Percentiles rank a stretch among this genome's conserved stretches.
Evolutionary conservation across 2,329 filamentous ascomycete species (phyloP).

Genomic region (Pezicula neosporulosa): DNA sequence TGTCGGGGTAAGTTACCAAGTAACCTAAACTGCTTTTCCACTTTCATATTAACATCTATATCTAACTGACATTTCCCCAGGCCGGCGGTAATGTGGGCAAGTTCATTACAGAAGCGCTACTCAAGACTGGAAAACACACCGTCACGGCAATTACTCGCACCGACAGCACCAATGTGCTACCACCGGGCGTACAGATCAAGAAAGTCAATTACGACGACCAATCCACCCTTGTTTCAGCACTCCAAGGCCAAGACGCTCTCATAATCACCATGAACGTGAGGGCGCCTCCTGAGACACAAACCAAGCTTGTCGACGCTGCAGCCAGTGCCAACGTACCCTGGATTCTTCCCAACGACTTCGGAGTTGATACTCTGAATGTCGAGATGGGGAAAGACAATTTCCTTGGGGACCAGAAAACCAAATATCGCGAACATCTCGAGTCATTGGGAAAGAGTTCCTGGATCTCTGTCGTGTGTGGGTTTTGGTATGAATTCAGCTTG

Average conservation of each 20-base stretch:
- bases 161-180: conserved; percentile 32
- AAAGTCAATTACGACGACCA: conserved; percentile 42
- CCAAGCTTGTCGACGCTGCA: conserved; percentile 49
- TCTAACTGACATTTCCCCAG: conserved; percentile 23
- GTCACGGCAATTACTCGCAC: conserved; percentile 46
- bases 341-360: conserved; percentile 51
- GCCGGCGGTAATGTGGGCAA: conserved; percentile 38
- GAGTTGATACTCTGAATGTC: conserved; percentile 10
- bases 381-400: conserved; percentile 25
- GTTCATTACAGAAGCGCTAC: conserved; percentile 29
- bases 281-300: conserved; percentile 41
- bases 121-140: conserved; percentile 35
- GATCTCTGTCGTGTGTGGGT: conserved; percentile 39
- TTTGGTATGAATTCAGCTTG: conserved; percentile 53
- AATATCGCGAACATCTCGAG: conserved; percentile 32
- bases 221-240: conserved; percentile 41
- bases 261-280: conserved; percentile 47
- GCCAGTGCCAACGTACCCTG: conserved; percentile 50
- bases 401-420: conserved; percentile 6
- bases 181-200: conserved; percentile 38
- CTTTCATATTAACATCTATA: neutral
- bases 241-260: conserved; percentile 51
- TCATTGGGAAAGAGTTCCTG: conserved; percentile 31
- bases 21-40: no score
- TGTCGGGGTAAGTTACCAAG: conserved; percentile 36